Base-by-base conservation (phyloP, 352 stramenopile genomes). In the Pythium aphanidermatum region DNA sequence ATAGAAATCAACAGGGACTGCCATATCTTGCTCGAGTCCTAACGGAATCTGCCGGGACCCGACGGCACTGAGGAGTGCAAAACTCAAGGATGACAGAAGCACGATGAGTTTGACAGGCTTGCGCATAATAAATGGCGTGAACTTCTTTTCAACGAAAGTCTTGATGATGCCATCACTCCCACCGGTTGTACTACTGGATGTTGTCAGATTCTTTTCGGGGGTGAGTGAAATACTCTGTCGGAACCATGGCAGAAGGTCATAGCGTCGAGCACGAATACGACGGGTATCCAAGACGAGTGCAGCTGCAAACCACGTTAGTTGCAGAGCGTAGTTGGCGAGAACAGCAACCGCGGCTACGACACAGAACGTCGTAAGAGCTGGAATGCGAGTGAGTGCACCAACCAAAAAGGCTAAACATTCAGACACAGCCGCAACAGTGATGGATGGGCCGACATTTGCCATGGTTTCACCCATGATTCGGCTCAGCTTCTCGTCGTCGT, bases 301-400 rank as follows among this genome's bases (percentile, higher is more conserved):
- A 2, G 84, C 76, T 6, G 81, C 68, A 55, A 95, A 95, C 83
- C 81, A 95, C 11, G 83, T 92, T 30, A 95, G 68, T 55, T 96
- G 86, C 36, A 95, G 68, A 24, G 70, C 50, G 41, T 93, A 90
- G 47, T 95, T 70, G 2, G 70, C 66, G 19, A 86, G 50, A 6
- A 96, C 86, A 6, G 86, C 83, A 5, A 92, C 49, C 0, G 83
- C 75, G 2, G 86, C 86, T 5, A 96, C 83, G 12, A 88, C 60
- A 35, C 84, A 96, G 36, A 96, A 96, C 47, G 85, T 87, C 27
- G 70, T 68, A 2, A 96, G 64, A 11, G 86, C 86, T 5, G 86
- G 86, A 43, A 96, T 96, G n/a, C 79, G 65, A 0, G 86, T 96
- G 9, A 91, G 58, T 11, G 68, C 70, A 30, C 84, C 86, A 1